These are phyloP conservation scores for Nicotiana obtusifolia DNA, from an alignment of 257 asterid genomes.

Conservation along the genomic window DNA sequence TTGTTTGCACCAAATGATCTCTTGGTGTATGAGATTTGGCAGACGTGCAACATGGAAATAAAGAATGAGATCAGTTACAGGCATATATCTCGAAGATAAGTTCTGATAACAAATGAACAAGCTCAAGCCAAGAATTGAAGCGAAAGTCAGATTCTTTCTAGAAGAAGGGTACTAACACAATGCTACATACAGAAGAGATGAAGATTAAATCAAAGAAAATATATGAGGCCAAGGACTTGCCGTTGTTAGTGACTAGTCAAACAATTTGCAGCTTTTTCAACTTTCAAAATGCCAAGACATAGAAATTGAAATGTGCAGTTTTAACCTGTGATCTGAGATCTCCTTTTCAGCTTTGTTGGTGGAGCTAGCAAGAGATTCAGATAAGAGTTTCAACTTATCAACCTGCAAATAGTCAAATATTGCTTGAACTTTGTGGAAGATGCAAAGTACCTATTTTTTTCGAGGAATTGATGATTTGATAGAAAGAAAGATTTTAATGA, in stretches of 20 bases:
- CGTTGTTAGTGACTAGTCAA: not conserved
- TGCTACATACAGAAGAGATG: not conserved
- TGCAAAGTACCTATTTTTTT: not conserved
- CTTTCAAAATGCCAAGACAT: not conserved
- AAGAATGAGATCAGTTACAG: too few species aligned
- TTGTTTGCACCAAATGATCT: too few species aligned
- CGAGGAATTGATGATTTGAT: not conserved
- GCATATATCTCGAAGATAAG: too few species aligned
- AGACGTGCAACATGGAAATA: too few species aligned
- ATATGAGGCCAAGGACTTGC: not conserved
- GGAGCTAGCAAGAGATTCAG: conserved; percentile 88
- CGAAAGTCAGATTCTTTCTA: too few species aligned
- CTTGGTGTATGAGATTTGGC: too few species aligned
- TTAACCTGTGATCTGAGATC: conserved; percentile 72
- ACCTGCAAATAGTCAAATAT: conserved; percentile 48
- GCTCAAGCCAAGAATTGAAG: too few species aligned
- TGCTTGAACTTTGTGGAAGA: conserved; percentile 14
- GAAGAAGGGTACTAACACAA: too few species aligned
- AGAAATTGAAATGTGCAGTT: not conserved
- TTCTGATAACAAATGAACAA: too few species aligned
- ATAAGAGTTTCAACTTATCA: conserved; percentile 87
- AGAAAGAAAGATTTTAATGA: not conserved
- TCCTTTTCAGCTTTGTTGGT: conserved; percentile 77
- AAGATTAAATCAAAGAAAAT: not conserved
- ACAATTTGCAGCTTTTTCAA: not conserved